These are phyloP conservation scores for Gracilaria caudata DNA, from an alignment of 23 red algal genomes.

Conservation along the genomic window DNA sequence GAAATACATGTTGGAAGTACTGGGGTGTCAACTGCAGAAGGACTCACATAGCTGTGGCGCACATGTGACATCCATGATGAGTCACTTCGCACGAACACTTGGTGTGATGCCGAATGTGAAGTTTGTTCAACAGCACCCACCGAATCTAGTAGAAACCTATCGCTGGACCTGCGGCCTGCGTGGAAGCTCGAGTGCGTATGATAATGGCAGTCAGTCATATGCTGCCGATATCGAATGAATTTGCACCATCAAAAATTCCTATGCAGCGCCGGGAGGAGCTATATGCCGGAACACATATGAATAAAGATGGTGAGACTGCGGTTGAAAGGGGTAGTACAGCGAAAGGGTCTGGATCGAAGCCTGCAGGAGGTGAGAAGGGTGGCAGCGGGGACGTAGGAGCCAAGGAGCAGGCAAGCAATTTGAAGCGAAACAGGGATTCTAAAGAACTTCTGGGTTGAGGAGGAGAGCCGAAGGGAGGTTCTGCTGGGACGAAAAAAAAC, in stretches of 20 bases:
- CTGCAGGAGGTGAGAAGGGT: neutral
- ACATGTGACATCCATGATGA: neutral
- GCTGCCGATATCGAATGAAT: neutral
- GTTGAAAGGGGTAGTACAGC: neutral
- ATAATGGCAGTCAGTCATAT: neutral
- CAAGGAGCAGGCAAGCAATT: too few relatives aligned
- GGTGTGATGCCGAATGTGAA: neutral
- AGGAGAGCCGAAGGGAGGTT: too few relatives aligned
- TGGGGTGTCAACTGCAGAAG: neutral
- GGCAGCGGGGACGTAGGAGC: too few relatives aligned
- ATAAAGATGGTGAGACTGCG: neutral
- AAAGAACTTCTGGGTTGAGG: too few relatives aligned
- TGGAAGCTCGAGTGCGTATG: neutral
- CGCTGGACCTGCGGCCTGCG: neutral
- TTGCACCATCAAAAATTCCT: neutral
- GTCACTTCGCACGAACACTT: neutral
- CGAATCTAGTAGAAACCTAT: neutral
- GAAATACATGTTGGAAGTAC: conserved; percentile 1
- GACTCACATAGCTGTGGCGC: neutral
- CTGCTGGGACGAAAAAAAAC: too few relatives aligned
- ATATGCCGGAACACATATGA: neutral
- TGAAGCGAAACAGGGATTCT: too few relatives aligned
- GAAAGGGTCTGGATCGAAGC: neutral
- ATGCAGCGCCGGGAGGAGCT: neutral
- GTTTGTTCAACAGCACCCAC: neutral